Base-by-base conservation (phyloP, 345 rosid genomes). In the Gossypium thurberi region DNA sequence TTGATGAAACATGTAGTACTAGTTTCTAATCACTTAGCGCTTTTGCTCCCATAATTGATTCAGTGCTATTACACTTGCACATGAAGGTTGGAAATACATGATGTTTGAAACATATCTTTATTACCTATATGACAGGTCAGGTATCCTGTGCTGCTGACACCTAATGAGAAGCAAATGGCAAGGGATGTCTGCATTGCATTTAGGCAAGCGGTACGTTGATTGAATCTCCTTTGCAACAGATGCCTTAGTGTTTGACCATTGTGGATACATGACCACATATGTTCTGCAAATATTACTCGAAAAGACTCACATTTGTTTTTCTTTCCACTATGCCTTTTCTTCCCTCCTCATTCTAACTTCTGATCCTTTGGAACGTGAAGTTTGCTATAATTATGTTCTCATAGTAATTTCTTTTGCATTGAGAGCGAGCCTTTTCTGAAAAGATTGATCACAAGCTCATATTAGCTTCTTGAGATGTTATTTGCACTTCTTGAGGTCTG, bases 81-180 rank as follows among this genome's bases (percentile, higher is more conserved):
- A 44, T 43, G 1, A 3, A 47, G 18, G 55, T 15, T 13, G 40
- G 20, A 66, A 33, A 66, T 46, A 47, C 15, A 23, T 66, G 55
- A 23, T 64, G 17, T 43, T 59, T 71, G 59, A 60, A 43, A 65
- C n/a, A 20, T 44, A 44, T 65, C 20, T 53, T 50, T 75, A 13
- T 64, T 78, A 44, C 26, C 60, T 71, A 74, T 74, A 76, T 75
- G 72, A 80, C 88, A 94, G 98, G 92, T 94, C 73, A 88, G 99
- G 74, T 95, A 95, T 87, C 99, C 99, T 10, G 99, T 95, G 70
- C 85, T 95, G 76, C 82, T 92, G 78, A 95, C 99, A 75, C 99
- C 99, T 73, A 89, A 88, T 64, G 99, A 95, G 86, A 95, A 95
- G 86, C 97, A 95, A 82, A 95, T 95, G 98, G 94, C 99, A 11